Base-by-base conservation (phyloP, 2,329 filamentous ascomycete genomes). In the Colletotrichum liaoningense region DNA sequence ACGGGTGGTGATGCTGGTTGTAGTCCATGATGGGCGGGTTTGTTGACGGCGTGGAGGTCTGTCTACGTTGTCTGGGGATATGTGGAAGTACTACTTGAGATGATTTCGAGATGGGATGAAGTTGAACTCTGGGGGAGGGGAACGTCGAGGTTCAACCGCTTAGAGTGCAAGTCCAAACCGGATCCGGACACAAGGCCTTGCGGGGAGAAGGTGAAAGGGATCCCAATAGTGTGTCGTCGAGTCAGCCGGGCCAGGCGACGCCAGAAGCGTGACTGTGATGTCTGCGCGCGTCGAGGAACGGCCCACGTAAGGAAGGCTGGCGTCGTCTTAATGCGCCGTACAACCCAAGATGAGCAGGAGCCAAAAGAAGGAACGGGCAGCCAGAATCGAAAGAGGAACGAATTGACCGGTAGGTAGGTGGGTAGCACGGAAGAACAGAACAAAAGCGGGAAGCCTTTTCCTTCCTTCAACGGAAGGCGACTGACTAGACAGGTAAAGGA, bases 1-100 rank as follows among this genome's bases (percentile, higher is more conserved):
- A 66, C 16, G 62, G 69, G 54, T 73, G 63, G n/a, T 72, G 63
- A 16, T 68, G 56, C 30, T 63, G 56, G 28, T 67, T 67, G 52
- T 59, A 67, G 38, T 42, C 63, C 72, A 74, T 74, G 33, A 9
- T 70, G 70, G 55, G 33, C 60, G n/a, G 22, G 28, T 28, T 22
- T 56, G 58, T n/a, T 28, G 54, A 60, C 11, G 12, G 38, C 19
- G n/a, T 19, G 56, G 19, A 42, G 38, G 2, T 11, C 19, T 49
- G 42, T n/a, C 42, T 56, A n/a, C 16, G 26, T 22, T 26, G 24
- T 54, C n/a, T 28, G 49, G 33, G 38, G 68, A 38, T 58, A 19
- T 11, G 30, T 55, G 22, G 59, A 52, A 16, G 26, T 33, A 8
- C 42, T 54, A 33, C 19, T 52, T 56, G 24, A 38, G 30, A 19